phyloP scores from a whole-genome alignment of 1,284 basidiomycete species.

The Leccinum glutinopallens region DNA sequence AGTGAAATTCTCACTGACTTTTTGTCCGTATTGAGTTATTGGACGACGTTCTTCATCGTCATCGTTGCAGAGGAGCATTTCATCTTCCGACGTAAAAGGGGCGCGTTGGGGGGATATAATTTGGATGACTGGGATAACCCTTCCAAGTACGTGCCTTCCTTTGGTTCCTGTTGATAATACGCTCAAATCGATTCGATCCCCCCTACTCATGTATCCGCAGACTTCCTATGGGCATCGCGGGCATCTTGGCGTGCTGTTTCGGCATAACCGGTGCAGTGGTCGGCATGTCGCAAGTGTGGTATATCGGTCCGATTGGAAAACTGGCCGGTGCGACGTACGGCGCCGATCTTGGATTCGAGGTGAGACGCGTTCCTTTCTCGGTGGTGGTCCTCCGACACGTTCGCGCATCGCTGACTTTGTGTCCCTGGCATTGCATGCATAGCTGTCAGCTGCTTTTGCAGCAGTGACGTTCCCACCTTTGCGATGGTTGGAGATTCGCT shows the following conservation, averaged over 20 bases:
- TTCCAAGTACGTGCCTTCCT: conserved; percentile 35
- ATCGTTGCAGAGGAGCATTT: conserved; percentile 61
- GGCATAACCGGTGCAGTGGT: conserved; percentile 51
- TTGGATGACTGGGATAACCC: conserved; percentile 56
- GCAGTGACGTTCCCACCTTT: conserved; percentile 44
- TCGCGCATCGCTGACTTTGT: background rate
- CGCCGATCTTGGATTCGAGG: conserved; percentile 62
- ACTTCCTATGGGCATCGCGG: conserved; percentile 60
- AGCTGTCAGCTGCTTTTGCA: conserved; percentile 48
- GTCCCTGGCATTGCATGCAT: background rate
- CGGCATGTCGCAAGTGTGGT: conserved; percentile 55
- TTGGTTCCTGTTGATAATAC: background rate
- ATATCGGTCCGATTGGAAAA: conserved; percentile 51
- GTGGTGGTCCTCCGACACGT: background rate
- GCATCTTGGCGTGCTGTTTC: conserved; percentile 48
- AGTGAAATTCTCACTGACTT: conserved; percentile 56
- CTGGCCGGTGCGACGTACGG: conserved; percentile 46
- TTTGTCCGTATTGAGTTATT: conserved; percentile 63
- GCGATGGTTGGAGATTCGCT: conserved; percentile 47
- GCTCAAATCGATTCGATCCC: no score
- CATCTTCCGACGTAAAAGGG: conserved; percentile 50
- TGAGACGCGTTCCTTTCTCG: conserved; percentile 23
- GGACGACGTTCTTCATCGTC: conserved; percentile 62
- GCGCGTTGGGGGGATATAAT: conserved; percentile 54
- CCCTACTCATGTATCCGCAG: conserved; percentile 18